Evolutionary conservation across 805 yeast genomes (phyloP).

Genomic region (Tetrapisispora taiwanensis): DNA sequence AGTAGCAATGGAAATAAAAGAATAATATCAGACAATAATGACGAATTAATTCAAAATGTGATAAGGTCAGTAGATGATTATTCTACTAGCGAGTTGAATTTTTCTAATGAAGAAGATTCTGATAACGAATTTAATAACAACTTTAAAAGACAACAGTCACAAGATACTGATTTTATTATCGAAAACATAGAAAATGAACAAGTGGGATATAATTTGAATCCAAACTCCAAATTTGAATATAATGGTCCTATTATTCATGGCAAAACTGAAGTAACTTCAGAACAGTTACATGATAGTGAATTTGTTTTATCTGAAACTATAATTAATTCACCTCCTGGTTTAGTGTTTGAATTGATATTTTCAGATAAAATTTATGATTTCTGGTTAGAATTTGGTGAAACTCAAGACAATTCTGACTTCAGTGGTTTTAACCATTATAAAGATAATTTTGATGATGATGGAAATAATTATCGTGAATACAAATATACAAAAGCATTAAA

Average conservation of each 20-base stretch:
- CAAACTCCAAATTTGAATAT: slow-evolving; percentile 29
- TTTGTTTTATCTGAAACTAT: slow-evolving; percentile 42
- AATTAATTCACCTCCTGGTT: slow-evolving; percentile 67
- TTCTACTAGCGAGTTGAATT: background rate
- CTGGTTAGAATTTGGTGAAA: slow-evolving; percentile 33
- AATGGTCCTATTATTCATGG: slow-evolving; percentile 59
- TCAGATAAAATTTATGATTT: slow-evolving; percentile 45
- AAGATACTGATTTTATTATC: slow-evolving; percentile 11
- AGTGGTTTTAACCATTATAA: slow-evolving; percentile 27
- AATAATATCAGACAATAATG: slow-evolving; percentile 8
- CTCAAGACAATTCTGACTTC: slow-evolving; percentile 31
- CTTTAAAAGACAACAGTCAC: background rate
- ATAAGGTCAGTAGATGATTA: slow-evolving; percentile 38
- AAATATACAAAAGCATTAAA: slow-evolving; percentile 66
- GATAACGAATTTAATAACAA: background rate
- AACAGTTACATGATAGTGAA: slow-evolving; percentile 39
- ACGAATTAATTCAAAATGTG: slow-evolving; percentile 26
- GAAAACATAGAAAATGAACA: background rate
- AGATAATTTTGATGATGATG: slow-evolving; percentile 30
- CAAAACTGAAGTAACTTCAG: slow-evolving; percentile 42
- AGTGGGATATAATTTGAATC: background rate
- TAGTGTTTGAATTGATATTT: slow-evolving; percentile 58
- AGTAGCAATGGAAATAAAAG: background rate
- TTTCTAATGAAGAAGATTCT: background rate
- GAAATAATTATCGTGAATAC: slow-evolving; percentile 40